Percentiles rank a stretch among this genome's conserved stretches.
Evolutionary conservation across 2,329 filamentous ascomycete genomes (phyloP).

Genomic region (Ceratocystis eucalypticola): DNA sequence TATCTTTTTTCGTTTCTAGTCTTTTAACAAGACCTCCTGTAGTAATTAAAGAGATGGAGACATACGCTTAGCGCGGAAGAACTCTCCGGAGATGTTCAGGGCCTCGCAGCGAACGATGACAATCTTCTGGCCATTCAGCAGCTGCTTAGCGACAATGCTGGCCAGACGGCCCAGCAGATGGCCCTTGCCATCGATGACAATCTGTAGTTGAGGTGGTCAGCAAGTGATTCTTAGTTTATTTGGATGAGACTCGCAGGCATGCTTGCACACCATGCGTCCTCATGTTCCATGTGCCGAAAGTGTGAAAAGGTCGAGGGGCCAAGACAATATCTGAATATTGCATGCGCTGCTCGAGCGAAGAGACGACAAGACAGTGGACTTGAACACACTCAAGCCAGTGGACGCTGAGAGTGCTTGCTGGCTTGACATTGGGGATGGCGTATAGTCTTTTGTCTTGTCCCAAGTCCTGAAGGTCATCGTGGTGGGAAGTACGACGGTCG

Average conservation of each 20-base stretch:
- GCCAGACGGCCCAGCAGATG: slow-evolving; percentile 98
- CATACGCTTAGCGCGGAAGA: slow-evolving; percentile 99
- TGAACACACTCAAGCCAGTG: background rate
- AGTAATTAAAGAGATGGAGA: slow-evolving; percentile 28
- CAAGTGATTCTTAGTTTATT: background rate
- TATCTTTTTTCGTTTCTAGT: background rate
- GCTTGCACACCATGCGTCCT: background rate
- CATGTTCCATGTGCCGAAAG: background rate
- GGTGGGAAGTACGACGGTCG: slow-evolving; percentile 5
- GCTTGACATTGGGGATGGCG: background rate
- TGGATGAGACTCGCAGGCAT: background rate
- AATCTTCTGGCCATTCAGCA: slow-evolving; percentile 98
- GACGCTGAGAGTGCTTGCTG: background rate
- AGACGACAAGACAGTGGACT: background rate
- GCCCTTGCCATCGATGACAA: slow-evolving; percentile 99
- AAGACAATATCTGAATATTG: slow-evolving; percentile 10
- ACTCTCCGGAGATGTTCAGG: slow-evolving; percentile 99
- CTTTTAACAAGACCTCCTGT: background rate
- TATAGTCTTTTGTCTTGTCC: background rate
- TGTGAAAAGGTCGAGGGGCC: background rate
- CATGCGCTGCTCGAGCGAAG: slow-evolving; percentile 1
- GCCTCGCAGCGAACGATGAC: slow-evolving; percentile 97
- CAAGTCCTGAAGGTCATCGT: background rate
- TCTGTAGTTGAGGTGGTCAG: slow-evolving; percentile 38
- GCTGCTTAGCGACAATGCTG: slow-evolving; percentile 96